Percentiles rank a stretch among this genome's conserved stretches.
Evolutionary conservation across 2,329 filamentous ascomycete genomes (phyloP).

Genomic region (Claviceps paspali): DNA sequence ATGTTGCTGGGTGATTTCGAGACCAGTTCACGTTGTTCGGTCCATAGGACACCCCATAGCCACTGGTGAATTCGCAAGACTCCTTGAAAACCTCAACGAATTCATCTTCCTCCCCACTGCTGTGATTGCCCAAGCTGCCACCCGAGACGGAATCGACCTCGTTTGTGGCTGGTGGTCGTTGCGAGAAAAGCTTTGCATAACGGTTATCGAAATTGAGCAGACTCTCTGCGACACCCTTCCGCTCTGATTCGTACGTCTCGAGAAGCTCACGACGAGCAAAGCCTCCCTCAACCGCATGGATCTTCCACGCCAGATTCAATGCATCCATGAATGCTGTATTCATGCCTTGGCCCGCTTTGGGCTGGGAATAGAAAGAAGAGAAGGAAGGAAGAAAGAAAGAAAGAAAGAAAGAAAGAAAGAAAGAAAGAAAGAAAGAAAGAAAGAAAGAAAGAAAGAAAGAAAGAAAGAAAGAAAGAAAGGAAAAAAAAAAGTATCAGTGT

Average conservation of each 20-base stretch:
- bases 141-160: slow-evolving; percentile 54
- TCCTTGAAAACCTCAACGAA: slow-evolving; percentile 88
- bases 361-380: too few species aligned
- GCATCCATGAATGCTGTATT: slow-evolving; percentile 69
- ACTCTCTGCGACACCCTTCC: slow-evolving; percentile 70
- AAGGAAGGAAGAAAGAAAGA: too few species aligned
- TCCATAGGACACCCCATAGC: slow-evolving; percentile 77
- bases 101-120: slow-evolving; percentile 39
- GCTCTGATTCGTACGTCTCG: slow-evolving; percentile 74
- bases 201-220: slow-evolving; percentile 76
- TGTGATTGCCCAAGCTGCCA: slow-evolving; percentile 12
- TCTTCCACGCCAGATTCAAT: slow-evolving; percentile 89
- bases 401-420: too few species aligned
- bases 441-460: too few species aligned
- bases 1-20: slow-evolving; percentile 52
- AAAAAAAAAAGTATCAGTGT: too few species aligned
- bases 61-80: slow-evolving; percentile 80
- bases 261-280: slow-evolving; percentile 63
- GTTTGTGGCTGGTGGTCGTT: slow-evolving; percentile 54
- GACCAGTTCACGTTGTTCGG: slow-evolving; percentile 79
- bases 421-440: too few species aligned
- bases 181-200: slow-evolving; percentile 81
- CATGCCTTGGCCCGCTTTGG: slow-evolving; percentile 68
- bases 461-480: too few species aligned
- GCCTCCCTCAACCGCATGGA: slow-evolving; percentile 75